Evolutionary conservation across 2,329 filamentous ascomycete species (phyloP).

Genomic region (Parasarocladium wereldwijsianum): DNA sequence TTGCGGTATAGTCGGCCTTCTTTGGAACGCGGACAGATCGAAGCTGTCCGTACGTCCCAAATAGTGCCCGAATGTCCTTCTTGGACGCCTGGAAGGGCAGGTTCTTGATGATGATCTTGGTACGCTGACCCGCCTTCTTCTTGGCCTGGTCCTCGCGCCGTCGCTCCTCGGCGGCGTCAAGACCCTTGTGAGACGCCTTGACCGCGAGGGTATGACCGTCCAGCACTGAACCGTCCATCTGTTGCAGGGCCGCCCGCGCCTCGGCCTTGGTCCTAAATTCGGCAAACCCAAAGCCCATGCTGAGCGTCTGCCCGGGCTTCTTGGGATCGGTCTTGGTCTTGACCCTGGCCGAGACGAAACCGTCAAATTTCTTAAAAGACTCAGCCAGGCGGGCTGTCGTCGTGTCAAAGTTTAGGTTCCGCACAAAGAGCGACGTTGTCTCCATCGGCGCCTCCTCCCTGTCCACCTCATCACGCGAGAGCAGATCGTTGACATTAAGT

Average conservation of each 20-base stretch:
- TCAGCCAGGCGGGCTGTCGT: constrained; percentile 63
- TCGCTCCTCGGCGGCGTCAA: constrained; percentile 77
- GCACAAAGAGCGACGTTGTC: constrained; percentile 74
- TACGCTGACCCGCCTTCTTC: constrained; percentile 60
- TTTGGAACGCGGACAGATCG: constrained; percentile 87
- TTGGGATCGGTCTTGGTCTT: constrained; percentile 94
- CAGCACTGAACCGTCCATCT: constrained; percentile 83
- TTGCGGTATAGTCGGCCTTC: constrained; percentile 78
- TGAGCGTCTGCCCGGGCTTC: constrained; percentile 71
- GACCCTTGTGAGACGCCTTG: constrained; percentile 72
- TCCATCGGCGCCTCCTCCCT: constrained; percentile 40
- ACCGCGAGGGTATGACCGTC: constrained; percentile 77
- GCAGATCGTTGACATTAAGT: constrained; percentile 4
- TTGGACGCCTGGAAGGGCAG: constrained; percentile 90
- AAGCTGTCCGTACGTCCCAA: constrained; percentile 82
- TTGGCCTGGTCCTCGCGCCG: constrained; percentile 71
- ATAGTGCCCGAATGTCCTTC: constrained; percentile 76
- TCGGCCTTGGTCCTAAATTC: constrained; percentile 70
- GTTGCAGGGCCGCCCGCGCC: constrained; percentile 63
- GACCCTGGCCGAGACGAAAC: constrained; percentile 77
- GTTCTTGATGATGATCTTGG: constrained; percentile 97
- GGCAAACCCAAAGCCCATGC: constrained; percentile 94
- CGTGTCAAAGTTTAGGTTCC: constrained; percentile 87
- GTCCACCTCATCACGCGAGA: constrained; percentile 19
- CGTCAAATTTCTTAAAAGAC: constrained; percentile 66